Evolutionary conservation across 768 basidiomycete genomes (phyloP).

Genomic region (Rhodocollybia butyracea): DNA sequence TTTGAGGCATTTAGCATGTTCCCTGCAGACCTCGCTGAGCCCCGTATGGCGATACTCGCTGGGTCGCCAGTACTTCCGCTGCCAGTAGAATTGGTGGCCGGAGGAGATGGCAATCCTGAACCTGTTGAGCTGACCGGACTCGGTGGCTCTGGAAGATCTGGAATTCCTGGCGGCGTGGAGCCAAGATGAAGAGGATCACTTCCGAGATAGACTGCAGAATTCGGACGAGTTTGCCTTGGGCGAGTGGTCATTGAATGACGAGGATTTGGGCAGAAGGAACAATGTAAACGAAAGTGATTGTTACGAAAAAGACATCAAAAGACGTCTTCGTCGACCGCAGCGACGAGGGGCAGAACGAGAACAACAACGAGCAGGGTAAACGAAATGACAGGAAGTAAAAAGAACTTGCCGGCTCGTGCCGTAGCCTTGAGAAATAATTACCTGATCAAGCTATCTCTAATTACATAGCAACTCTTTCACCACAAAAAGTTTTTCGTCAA

Average conservation of each 20-base stretch:
- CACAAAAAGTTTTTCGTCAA: too few relatives aligned
- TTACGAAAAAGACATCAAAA: background rate
- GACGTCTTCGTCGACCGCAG: constrained; percentile 8
- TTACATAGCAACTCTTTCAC: too few relatives aligned
- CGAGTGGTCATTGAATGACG: constrained; percentile 46
- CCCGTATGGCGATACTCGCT: constrained; percentile 35
- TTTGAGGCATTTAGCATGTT: constrained; percentile 40
- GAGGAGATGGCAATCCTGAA: constrained; percentile 79
- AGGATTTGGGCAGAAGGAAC: constrained; percentile 1
- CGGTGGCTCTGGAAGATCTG: constrained; percentile 71
- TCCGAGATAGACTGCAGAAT: constrained; percentile 60
- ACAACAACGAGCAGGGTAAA: background rate
- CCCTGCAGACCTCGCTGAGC: constrained; percentile 17
- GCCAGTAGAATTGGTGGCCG: constrained; percentile 82
- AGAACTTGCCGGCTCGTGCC: too few relatives aligned
- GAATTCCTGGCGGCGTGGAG: constrained; percentile 44
- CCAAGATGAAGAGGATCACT: constrained; percentile 29
- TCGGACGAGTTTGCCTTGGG: constrained; percentile 34
- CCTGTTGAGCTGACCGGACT: constrained; percentile 50
- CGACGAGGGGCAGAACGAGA: constrained; percentile 4
- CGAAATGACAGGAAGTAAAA: background rate
- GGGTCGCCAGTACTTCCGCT: constrained; percentile 74
- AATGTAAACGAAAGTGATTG: background rate
- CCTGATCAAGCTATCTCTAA: too few relatives aligned
- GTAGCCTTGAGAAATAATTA: too few relatives aligned